A percentile compares a stretch with the other conserved stretches of the same genome.
These are phyloP conservation scores for Penicillium sumatraense DNA, from an alignment of 2,329 filamentous ascomycete genomes.

Conservation along the genomic window DNA sequence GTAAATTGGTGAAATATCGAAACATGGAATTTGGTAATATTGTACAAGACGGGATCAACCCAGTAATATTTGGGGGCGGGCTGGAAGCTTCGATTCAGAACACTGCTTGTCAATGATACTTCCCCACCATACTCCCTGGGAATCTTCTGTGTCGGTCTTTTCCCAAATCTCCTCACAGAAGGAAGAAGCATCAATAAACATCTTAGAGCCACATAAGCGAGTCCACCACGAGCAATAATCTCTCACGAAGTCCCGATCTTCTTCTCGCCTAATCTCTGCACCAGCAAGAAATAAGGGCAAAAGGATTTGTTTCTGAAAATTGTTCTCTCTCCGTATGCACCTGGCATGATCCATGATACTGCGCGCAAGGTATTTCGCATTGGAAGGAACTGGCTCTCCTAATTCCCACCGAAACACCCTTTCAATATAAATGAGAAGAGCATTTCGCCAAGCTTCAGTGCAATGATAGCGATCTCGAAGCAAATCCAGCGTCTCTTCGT, in stretches of 20 bases:
- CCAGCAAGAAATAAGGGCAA: slow-evolving; percentile 2
- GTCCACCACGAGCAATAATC: slow-evolving; percentile 4
- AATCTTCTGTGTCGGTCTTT: neutral
- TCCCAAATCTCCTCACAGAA: slow-evolving; percentile 1
- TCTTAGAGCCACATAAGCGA: slow-evolving; percentile 1
- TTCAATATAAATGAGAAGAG: slow-evolving; percentile 3
- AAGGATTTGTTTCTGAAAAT: slow-evolving; percentile 6
- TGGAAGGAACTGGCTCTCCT: neutral
- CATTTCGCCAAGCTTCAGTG: slow-evolving; percentile 5
- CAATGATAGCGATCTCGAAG: slow-evolving; percentile 5
- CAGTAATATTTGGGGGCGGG: neutral
- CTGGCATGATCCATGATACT: slow-evolving; percentile 3
- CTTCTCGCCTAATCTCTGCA: slow-evolving; percentile 1
- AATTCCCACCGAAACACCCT: neutral
- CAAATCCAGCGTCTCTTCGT: neutral
- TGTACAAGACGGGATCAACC: neutral
- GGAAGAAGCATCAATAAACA: slow-evolving; percentile 4
- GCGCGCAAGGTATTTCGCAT: neutral
- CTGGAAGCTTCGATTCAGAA: neutral
- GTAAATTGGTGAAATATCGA: no score
- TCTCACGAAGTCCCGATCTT: slow-evolving; percentile 1
- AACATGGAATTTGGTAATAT: no score
- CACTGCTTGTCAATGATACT: slow-evolving; percentile 1
- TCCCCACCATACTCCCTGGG: slow-evolving; percentile 2
- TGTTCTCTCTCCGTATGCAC: slow-evolving; percentile 4